Base-by-base conservation (phyloP, 257 asterid genomes). In the Solanum chmielewskii region DNA sequence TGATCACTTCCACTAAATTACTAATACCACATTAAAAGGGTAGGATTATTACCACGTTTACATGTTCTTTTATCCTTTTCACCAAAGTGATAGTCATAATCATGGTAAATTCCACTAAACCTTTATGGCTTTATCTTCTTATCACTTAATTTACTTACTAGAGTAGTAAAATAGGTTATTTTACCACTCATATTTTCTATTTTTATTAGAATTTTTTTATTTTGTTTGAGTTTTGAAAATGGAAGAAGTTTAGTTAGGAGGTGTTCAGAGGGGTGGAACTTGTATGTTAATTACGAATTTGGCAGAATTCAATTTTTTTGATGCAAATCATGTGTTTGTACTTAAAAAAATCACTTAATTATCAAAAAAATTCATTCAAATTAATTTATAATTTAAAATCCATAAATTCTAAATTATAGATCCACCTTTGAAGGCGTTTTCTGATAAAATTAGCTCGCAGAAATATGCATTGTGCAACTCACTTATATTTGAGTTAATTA, bases 391-490 rank as follows among this genome's bases (percentile, higher is more conserved):
- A n/a, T 25, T 21, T 25, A 11, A 2, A 25, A 25, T 9, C 1
- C 0, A 64, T 25, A 64, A 5, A n/a, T 18, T 25, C 20, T 11
- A 64, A 11, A 64, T 64, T 2, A 18, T 64, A 4, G 9, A 9
- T 56, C 4, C 4, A 56, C 11, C 64, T 56, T 56, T 56, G 2
- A 18, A 56, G n/a, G n/a, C 4, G n/a, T 2, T 18, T 56, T 56
- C 11, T 5, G 11, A n/a, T 11, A 56, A 56, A 56, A 56, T 56
- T 56, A 56, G 25, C 5, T 2, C n/a, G 20, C 11, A 56, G 0
- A 20, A 56, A 20, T 56, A 56, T 56, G 4, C 0, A 1, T 7
- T 0, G 2, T 11, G 0, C 0, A 18, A 1, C 25, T 56, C 1
- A 1, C 11, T 6, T 56, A 20, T 56, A 25, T 1, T 56, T 56